Conservation (phyloP, 345 rosid genomes). For the Salix udensis region DNA sequence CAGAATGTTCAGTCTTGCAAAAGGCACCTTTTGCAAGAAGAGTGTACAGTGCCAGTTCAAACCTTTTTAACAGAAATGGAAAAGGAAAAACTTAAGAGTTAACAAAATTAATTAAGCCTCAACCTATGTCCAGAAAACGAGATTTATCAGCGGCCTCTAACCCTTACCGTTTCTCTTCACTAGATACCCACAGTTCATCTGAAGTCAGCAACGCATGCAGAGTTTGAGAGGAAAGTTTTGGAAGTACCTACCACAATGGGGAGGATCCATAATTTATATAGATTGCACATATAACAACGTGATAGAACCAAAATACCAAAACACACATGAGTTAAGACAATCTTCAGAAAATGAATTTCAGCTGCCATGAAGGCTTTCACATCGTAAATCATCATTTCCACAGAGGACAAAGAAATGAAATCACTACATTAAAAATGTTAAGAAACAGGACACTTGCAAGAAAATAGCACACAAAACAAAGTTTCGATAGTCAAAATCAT, state of each 20-base stretch:
- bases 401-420: neutral
- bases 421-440: neutral
- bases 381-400: neutral
- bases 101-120: slow-evolving; percentile 16
- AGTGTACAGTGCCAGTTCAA: slow-evolving; percentile 76
- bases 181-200: slow-evolving; percentile 87
- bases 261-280: slow-evolving; percentile 8
- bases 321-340: neutral
- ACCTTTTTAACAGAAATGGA: slow-evolving; percentile 43
- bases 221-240: slow-evolving; percentile 87
- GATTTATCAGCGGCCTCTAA: slow-evolving; percentile 14
- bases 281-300: neutral
- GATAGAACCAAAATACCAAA: slow-evolving; percentile 11
- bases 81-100: slow-evolving; percentile 9
- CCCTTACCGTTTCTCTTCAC: slow-evolving; percentile 87
- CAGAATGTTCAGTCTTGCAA: slow-evolving; percentile 50
- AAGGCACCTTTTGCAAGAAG: slow-evolving; percentile 68
- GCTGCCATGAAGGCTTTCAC: neutral
- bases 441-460: too few species aligned
- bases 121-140: slow-evolving; percentile 15
- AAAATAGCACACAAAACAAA: neutral
- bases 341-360: neutral
- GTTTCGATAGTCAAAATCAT: neutral
- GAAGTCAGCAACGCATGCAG: slow-evolving; percentile 89
- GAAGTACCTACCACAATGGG: slow-evolving; percentile 60